Conservation (phyloP, 2,329 filamentous ascomycete species). For the Fusarium sp. region DNA sequence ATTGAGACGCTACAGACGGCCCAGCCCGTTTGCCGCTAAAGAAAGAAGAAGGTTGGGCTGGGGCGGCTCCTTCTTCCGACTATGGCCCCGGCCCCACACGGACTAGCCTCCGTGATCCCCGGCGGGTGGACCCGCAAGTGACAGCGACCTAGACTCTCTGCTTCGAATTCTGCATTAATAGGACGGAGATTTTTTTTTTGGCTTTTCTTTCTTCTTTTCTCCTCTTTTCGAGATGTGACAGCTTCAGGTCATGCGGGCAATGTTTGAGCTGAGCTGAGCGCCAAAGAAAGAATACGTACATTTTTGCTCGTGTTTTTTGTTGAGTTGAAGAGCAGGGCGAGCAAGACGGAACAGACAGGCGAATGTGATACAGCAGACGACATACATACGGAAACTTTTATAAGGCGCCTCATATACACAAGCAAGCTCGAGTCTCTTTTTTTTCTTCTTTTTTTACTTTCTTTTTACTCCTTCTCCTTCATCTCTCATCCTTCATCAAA, state of each 20-base stretch:
- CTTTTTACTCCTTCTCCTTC: not conserved
- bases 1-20: slow-evolving; percentile 29
- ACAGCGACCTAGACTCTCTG: slow-evolving; percentile 2
- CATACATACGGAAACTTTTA: slow-evolving; percentile 4
- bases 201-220: slow-evolving; percentile 19
- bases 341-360: not conserved
- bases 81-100: slow-evolving; percentile 15
- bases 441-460: slow-evolving; percentile 2
- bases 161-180: slow-evolving; percentile 1
- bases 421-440: slow-evolving; percentile 15
- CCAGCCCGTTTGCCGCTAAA: slow-evolving; percentile 28
- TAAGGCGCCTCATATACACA: slow-evolving; percentile 13
- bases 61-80: not conserved
- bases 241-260: slow-evolving; percentile 22
- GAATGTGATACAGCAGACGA: slow-evolving; percentile 18
- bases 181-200: slow-evolving; percentile 19
- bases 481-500: not conserved
- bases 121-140: slow-evolving; percentile 25
- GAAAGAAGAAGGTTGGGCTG: slow-evolving; percentile 12
- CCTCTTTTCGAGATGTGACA: slow-evolving; percentile 28
- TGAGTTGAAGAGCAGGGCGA: slow-evolving; percentile 9
- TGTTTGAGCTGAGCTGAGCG: slow-evolving; percentile 17
- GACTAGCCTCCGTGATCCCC: slow-evolving; percentile 24
- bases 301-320: slow-evolving; percentile 5
- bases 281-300: slow-evolving; percentile 17